These are phyloP conservation scores for Metschnikowia lochheadii DNA, from an alignment of 805 yeast genomes.

Conservation along the genomic window DNA sequence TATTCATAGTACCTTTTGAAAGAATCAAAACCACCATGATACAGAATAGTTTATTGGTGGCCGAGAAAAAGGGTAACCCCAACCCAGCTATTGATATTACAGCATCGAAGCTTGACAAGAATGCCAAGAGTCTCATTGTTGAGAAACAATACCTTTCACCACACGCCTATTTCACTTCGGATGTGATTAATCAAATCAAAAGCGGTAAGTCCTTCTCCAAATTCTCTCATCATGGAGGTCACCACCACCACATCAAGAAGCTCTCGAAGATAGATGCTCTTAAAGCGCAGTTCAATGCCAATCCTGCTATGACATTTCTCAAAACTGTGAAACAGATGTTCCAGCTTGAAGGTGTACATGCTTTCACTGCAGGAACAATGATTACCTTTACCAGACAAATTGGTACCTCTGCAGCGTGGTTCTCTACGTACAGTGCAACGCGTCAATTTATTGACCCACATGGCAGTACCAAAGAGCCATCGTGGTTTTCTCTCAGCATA, in stretches of 20 bases:
- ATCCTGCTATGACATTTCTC: slow-evolving; percentile 52
- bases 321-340: slow-evolving; percentile 64
- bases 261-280: slow-evolving; percentile 11
- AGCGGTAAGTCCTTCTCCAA: slow-evolving; percentile 20
- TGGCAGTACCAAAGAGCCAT: slow-evolving; percentile 23
- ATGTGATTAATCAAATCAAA: slow-evolving; percentile 26
- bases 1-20: slow-evolving; percentile 88
- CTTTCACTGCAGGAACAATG: slow-evolving; percentile 76
- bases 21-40: slow-evolving; percentile 77
- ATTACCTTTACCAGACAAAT: slow-evolving; percentile 83
- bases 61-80: slow-evolving; percentile 19
- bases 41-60: slow-evolving; percentile 49
- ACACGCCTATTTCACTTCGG: slow-evolving; percentile 38
- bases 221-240: slow-evolving; percentile 19
- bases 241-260: background rate
- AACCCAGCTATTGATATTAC: slow-evolving; percentile 24
- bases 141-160: slow-evolving; percentile 38
- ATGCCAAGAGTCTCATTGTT: slow-evolving; percentile 23
- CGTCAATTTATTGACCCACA: slow-evolving; percentile 66
- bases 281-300: slow-evolving; percentile 37
- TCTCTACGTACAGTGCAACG: slow-evolving; percentile 74
- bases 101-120: slow-evolving; percentile 21
- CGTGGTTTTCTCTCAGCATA: slow-evolving; percentile 45
- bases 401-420: slow-evolving; percentile 74
- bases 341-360: slow-evolving; percentile 63